A percentile compares a stretch with the other conserved stretches of the same genome.
phyloP scores from a whole-genome alignment of 78 protist species.

The Dictyostelium citrinum region DNA sequence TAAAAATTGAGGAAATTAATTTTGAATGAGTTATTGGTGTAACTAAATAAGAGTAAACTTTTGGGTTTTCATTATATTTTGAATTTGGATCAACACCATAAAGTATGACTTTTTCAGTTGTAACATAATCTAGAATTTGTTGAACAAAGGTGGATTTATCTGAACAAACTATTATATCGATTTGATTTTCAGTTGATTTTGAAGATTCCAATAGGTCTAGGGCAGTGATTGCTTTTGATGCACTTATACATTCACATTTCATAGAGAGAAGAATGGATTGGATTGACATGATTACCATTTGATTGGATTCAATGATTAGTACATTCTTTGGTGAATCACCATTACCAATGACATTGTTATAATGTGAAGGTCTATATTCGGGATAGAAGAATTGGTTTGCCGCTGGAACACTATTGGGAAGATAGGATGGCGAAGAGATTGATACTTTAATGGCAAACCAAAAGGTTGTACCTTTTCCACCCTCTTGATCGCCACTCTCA shows the following conservation, averaged over 20 bases:
- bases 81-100: slow-evolving; percentile 27
- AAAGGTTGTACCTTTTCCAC: slow-evolving; percentile 49
- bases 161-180: not conserved
- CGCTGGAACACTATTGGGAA: slow-evolving; percentile 58
- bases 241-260: slow-evolving; percentile 9
- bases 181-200: not conserved
- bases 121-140: not conserved
- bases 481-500: slow-evolving; percentile 49
- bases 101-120: not conserved
- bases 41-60: not conserved
- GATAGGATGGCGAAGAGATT: slow-evolving; percentile 29
- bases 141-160: not conserved
- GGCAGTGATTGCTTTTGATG: not conserved
- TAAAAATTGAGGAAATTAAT: not conserved
- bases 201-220: not conserved
- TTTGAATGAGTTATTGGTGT: slow-evolving; percentile 46
- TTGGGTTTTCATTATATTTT: not conserved
- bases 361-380: slow-evolving; percentile 22
- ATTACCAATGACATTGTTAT: not conserved
- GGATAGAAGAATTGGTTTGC: slow-evolving; percentile 67
- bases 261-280: not conserved
- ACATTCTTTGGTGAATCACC: not conserved
- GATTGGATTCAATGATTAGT: slow-evolving; percentile 22
- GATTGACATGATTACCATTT: slow-evolving; percentile 13
- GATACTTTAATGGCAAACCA: slow-evolving; percentile 26